Conservation (phyloP, 345 rosid genomes). For the Erucastrum elatum region DNA sequence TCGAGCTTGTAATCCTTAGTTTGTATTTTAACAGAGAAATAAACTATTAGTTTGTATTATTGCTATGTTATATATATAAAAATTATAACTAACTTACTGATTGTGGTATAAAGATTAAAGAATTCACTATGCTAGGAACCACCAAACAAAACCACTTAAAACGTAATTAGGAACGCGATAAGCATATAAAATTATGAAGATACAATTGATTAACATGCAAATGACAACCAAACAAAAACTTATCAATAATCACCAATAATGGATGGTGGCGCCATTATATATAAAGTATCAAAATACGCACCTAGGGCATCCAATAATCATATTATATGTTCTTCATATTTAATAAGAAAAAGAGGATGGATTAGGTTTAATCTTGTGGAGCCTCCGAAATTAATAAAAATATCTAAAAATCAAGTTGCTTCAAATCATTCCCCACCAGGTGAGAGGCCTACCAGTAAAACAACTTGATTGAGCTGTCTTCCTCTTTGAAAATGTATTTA, state of each 20-base stretch:
- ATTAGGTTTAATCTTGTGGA: conserved; percentile 36
- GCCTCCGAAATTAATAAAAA: conserved; percentile 9
- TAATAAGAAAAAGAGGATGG: conserved; percentile 9
- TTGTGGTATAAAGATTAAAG: background rate
- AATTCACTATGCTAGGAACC: background rate
- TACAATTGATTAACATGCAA: background rate
- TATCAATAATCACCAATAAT: conserved; percentile 22
- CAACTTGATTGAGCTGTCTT: conserved; percentile 39
- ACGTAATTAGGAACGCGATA: background rate
- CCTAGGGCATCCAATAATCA: conserved; percentile 10
- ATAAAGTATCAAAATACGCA: background rate
- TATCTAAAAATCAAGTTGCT: conserved; percentile 16
- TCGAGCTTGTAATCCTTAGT: background rate
- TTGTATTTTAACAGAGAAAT: background rate
- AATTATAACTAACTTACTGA: background rate
- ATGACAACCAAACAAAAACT: background rate
- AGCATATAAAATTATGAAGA: background rate
- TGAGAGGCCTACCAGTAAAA: conserved; percentile 33
- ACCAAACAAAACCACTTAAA: background rate
- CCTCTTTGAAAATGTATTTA: conserved; percentile 1
- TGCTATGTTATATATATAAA: background rate
- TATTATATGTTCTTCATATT: background rate
- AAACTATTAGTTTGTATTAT: background rate
- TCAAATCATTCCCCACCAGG: conserved; percentile 17
- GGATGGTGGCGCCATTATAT: conserved; percentile 27